Evolutionary conservation across 2,329 filamentous ascomycete species (phyloP), one percentile per base, ranked within the genome.

Genomic region (Teratosphaeria viscida): DNA sequence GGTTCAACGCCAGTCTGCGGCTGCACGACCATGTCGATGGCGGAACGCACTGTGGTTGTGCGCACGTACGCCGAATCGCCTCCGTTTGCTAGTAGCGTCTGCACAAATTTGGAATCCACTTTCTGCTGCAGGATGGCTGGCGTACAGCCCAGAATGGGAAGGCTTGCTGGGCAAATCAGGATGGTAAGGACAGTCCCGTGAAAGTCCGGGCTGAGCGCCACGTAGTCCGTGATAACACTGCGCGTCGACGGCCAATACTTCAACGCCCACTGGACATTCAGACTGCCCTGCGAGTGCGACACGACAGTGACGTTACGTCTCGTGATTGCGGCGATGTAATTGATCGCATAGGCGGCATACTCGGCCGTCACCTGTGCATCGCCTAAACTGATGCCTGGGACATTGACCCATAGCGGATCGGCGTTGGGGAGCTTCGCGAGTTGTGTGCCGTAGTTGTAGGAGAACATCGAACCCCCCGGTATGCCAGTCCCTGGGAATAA

Each of bases 351-450:
- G 5, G 69, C 69, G 10, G 69, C 66, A 55, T 70, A 70, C 60
- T 71, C 67, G 43, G 66, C 61, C 19, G 64, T 65, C 57, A 70
- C 55, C 58, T 71, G 69, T 68, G 70, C 70, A 59, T 71, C 68
- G 52, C 64, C 66, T 64, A 70, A n/a, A 49, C 43, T 23, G 43
- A 19, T 23, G 5, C 43, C 43, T 49, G 10, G 43, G 8, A 49
- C 23, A n/a, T 49, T 49, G 16, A 49, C 5, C 43, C 43, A 49
- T 3, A 49, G 43, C 16, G 43, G 43, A n/a, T 49, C 43, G 19
- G 43, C 43, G 43, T 23, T 49, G 3, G 43, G 8, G 6, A 49
- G n/a, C 19, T 49, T 49, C 43, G 43, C 43, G 5, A 49, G 43
- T 11, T 49, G 43, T 10, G 43, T 5, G 43, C 43, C 43, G n/a